Evolutionary conservation across 345 rosid species (phyloP), one percentile per base, ranked within the genome.

Genomic region (Hibiscus tridactylites): DNA sequence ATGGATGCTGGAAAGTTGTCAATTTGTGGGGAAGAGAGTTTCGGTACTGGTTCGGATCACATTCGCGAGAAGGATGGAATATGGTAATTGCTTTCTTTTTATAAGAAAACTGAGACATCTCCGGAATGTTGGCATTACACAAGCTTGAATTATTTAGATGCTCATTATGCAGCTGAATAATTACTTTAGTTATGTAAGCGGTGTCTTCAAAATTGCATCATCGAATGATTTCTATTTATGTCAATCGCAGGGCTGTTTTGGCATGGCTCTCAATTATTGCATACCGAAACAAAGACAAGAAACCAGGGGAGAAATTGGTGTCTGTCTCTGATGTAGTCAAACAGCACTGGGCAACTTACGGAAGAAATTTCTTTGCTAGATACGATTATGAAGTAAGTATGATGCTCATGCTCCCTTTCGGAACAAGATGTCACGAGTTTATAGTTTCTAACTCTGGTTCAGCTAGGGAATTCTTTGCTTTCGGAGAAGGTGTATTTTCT

Each of bases 11-110:
- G 91, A 77, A 90, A 92, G 80, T 75, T 95, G 87, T 92, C 97
- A 44, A 78, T 92, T 64, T 95, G 97, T 65, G 99, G 97, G 71
- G 97, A 95, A 80, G 99, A 92, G 82, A 92, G 97, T 82, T 95
- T 95, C 71, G 97, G 97, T 76, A 92, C 99, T 46, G 97, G 97
- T 70, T 95, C 99, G 67, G 97, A 92, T 87, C 97, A 95, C 82
- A 83, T 95, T 74, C 92, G 91, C 33, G 99, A 92, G 88, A 95
- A 92, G 83, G 96, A 91, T 85, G 98, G 95, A 77, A 88, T 91
- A 80, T 90, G 97, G 97, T 94, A 94, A 84, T 33, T 72, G 17
- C 71, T 77, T 42, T 42, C 46, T 42, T 6, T 42, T 0, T 42
- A 35, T 35, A 35, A 8, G 46, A 42, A 9, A 42, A 42, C 46